Evolutionary conservation across 345 rosid genomes (phyloP), one percentile per base, ranked within the genome.

Genomic region (Brassica cretica): DNA sequence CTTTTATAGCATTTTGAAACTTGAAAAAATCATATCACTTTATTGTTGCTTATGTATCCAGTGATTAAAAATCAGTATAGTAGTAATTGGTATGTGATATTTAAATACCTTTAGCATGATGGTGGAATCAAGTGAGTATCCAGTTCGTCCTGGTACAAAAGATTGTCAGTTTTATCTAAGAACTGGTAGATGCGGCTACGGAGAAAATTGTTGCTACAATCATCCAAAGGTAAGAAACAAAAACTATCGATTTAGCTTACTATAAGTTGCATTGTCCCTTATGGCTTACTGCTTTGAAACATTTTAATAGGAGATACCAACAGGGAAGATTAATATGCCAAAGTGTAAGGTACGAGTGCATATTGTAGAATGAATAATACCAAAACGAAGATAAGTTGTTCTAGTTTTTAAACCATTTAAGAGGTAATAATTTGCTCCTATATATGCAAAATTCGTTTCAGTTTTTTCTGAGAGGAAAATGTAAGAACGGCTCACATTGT

Each of bases 321-420:
- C 8, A 33, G 8, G 1, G 8, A 32, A 33, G 27, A 1, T 4
- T 33, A 33, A 64, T 8, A 11, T 64, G 68, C 68, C 68, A 33
- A 33, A 33, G 39, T 67, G 71, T 24, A 41, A 39, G 71, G 71
- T 67, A 64, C 68, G 46, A 64, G n/a, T 64, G 14, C 32, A 33
- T 33, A 24, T 59, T 32, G 10, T 53, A 27, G 16, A 27, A 35
- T 27, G 35, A 27, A 30, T 63, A 30, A 6, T 53, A 53, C 10
- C 4, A 53, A 53, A 53, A 53, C 24, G 24, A 7, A 53, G 6
- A 30, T 6, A 18, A 53, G 60, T 8, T 53, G 24, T 53, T 53
- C 24, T 53, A 53, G 11, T 53, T 16, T 53, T 15, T 2, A 53
- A 53, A n/a, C 16, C 24, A 15, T 2, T 53, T 16, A 6, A 53